phyloP scores from a whole-genome alignment of 371 early-diverging fungal genomes.

The Apophysomyces elegans region DNA sequence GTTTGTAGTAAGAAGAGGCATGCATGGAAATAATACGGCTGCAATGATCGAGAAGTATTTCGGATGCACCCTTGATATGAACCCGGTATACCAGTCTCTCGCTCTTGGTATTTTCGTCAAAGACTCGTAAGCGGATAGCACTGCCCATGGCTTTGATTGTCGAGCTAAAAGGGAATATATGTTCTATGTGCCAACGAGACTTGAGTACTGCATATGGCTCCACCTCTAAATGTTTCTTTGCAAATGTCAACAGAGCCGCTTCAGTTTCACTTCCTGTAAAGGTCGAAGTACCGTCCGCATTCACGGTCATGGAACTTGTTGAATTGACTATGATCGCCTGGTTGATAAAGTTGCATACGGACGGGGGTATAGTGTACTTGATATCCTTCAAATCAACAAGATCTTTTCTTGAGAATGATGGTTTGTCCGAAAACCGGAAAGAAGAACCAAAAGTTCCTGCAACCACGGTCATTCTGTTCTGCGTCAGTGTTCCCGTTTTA shows the following conservation, averaged over 20 bases:
- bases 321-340: slow-evolving; percentile 79
- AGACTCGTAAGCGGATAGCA: slow-evolving; percentile 55
- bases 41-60: slow-evolving; percentile 64
- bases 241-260: slow-evolving; percentile 76
- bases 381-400: slow-evolving; percentile 42
- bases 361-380: slow-evolving; percentile 38
- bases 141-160: slow-evolving; percentile 91
- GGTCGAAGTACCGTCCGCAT: slow-evolving; percentile 54
- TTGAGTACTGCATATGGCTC: slow-evolving; percentile 34
- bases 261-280: slow-evolving; percentile 86
- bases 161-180: slow-evolving; percentile 81
- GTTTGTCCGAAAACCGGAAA: slow-evolving; percentile 43
- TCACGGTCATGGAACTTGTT: slow-evolving; percentile 73
- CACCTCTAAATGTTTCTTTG: slow-evolving; percentile 51
- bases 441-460: slow-evolving; percentile 64
- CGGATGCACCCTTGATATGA: slow-evolving; percentile 88
- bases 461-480: slow-evolving; percentile 90
- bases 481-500: slow-evolving; percentile 91
- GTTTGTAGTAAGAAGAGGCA: slow-evolving; percentile 29
- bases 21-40: slow-evolving; percentile 44
- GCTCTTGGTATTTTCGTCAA: slow-evolving; percentile 22
- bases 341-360: slow-evolving; percentile 50
- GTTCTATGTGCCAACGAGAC: slow-evolving; percentile 48
- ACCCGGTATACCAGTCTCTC: slow-evolving; percentile 54
- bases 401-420: slow-evolving; percentile 41